These are phyloP conservation scores for Solanum megistacrolobum DNA, from an alignment of 257 asterid species.

Conservation along the genomic window DNA sequence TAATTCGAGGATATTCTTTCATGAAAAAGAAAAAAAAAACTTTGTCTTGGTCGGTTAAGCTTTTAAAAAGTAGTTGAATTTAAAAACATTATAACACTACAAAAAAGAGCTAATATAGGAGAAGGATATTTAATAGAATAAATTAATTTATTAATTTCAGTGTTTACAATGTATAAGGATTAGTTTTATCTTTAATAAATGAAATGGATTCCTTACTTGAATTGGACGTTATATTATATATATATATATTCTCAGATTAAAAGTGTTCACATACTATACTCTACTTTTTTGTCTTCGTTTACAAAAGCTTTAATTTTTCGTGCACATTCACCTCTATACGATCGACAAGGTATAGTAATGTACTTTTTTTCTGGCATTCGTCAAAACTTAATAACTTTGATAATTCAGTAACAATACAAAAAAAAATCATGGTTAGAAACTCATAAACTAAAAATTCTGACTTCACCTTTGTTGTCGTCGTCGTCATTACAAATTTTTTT, in stretches of 20 bases:
- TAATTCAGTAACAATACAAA: neutral
- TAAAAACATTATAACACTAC: neutral
- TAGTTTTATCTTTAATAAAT: neutral
- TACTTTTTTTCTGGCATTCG: neutral
- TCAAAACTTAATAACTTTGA: neutral
- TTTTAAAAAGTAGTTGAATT: neutral
- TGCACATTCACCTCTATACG: neutral
- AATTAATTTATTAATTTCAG: neutral
- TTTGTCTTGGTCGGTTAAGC: neutral
- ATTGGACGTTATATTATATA: neutral
- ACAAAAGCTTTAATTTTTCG: neutral
- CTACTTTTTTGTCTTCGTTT: neutral
- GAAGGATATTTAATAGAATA: neutral
- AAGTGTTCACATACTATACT: neutral
- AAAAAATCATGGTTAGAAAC: too few species aligned
- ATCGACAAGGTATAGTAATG: neutral
- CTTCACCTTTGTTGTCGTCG: fast-evolving
- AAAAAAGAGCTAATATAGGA: neutral
- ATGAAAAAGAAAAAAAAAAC: neutral
- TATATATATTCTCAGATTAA: neutral
- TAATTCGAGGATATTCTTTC: neutral
- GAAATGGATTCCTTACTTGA: neutral
- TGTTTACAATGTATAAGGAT: neutral
- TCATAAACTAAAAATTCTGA: neutral
- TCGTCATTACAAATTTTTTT: too few species aligned